These are phyloP conservation scores for Calycina herbarum DNA, from an alignment of 2,329 filamentous ascomycete genomes.

Conservation along the genomic window DNA sequence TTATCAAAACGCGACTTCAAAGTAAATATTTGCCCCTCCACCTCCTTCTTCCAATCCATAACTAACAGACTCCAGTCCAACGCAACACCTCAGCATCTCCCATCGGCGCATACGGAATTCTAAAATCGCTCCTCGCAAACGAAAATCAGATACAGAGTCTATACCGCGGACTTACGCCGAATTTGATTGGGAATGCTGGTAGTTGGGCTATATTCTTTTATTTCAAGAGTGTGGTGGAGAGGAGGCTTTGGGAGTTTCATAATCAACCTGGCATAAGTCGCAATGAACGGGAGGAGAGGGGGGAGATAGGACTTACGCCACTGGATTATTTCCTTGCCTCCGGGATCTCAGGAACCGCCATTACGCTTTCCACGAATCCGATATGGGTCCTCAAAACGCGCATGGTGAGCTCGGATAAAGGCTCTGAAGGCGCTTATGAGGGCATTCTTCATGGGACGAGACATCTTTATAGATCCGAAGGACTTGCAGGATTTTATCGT, in stretches of 20 bases:
- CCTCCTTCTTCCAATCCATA: not conserved
- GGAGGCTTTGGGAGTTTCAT: slow-evolving; percentile 34
- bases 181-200: slow-evolving; percentile 84
- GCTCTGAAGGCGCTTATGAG: slow-evolving; percentile 75
- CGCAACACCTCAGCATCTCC: slow-evolving; percentile 45
- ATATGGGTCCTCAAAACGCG: slow-evolving; percentile 98
- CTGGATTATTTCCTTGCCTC: slow-evolving; percentile 81
- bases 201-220: slow-evolving; percentile 95
- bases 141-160: slow-evolving; percentile 66
- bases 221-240: slow-evolving; percentile 60
- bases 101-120: slow-evolving; percentile 52
- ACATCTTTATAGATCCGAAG: slow-evolving; percentile 70
- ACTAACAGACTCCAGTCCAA: slow-evolving; percentile 46
- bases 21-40: slow-evolving; percentile 49
- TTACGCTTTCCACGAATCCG: slow-evolving; percentile 84
- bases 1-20: slow-evolving; percentile 95
- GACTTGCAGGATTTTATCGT: slow-evolving; percentile 79
- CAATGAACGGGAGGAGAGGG: not conserved
- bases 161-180: slow-evolving; percentile 88
- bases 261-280: slow-evolving; percentile 12
- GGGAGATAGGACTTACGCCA: slow-evolving; percentile 23
- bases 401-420: slow-evolving; percentile 83
- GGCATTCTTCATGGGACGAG: slow-evolving; percentile 70
- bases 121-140: slow-evolving; percentile 45
- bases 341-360: slow-evolving; percentile 67